phyloP scores from a whole-genome alignment of 768 basidiomycete genomes.

The Floccularia luteovirens region DNA sequence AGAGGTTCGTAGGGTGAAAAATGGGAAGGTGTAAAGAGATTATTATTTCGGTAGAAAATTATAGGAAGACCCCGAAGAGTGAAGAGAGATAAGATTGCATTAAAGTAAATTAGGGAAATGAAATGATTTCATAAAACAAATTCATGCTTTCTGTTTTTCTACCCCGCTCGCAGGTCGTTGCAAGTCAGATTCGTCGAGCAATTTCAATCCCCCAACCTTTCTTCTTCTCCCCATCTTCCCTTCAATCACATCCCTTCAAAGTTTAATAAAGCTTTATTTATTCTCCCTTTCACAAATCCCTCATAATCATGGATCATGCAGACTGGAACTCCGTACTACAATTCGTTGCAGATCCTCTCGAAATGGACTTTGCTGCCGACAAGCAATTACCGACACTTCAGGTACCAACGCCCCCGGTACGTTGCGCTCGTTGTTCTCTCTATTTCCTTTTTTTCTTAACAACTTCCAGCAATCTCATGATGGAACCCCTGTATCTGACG shows the following conservation, averaged over 20 bases:
- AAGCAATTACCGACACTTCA: slow-evolving; percentile 27
- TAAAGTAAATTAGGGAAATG: too few species aligned
- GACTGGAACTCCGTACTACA: slow-evolving; percentile 62
- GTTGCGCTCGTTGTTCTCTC: slow-evolving; percentile 11
- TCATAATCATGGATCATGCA: slow-evolving; percentile 35
- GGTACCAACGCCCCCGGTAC: slow-evolving; percentile 61
- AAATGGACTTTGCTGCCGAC: slow-evolving; percentile 28
- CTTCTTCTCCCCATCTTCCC: slow-evolving; percentile 4
- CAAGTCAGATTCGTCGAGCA: neutral
- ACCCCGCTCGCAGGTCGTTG: neutral
- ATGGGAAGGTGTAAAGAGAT: slow-evolving; percentile 20
- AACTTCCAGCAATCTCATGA: slow-evolving; percentile 34
- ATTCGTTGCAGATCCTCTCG: slow-evolving; percentile 44
- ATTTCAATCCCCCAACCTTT: neutral
- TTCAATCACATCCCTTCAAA: slow-evolving; percentile 4
- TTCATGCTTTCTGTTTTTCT: too few species aligned
- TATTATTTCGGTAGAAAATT: too few species aligned
- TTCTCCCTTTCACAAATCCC: too few species aligned
- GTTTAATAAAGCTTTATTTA: too few species aligned
- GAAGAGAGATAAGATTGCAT: neutral
- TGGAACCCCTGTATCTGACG: slow-evolving; percentile 33
- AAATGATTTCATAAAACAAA: too few species aligned
- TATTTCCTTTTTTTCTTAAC: neutral
- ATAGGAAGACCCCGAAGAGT: slow-evolving; percentile 8
- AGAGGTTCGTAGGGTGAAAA: slow-evolving; percentile 70